phyloP scores from a whole-genome alignment of 768 basidiomycete species.

The Russula ochroleuca region DNA sequence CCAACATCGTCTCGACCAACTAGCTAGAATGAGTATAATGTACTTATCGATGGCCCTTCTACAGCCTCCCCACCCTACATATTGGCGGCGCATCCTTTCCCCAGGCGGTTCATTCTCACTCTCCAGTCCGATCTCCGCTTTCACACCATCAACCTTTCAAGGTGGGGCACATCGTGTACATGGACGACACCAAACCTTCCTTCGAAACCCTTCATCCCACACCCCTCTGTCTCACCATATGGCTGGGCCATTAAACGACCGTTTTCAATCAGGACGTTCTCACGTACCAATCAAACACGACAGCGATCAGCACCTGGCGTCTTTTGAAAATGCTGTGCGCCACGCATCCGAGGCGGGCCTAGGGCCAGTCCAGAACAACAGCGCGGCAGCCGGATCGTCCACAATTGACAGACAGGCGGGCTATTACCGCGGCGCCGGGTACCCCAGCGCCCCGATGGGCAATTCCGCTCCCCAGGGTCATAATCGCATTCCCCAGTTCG shows the following conservation, averaged over 20 bases:
- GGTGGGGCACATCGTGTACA: constrained; percentile 12
- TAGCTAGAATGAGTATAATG: not conserved
- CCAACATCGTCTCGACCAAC: not conserved
- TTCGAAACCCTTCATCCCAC: constrained; percentile 9
- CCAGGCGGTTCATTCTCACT: constrained; percentile 23
- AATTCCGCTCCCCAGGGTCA: constrained; percentile 9
- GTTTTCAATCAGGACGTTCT: constrained; percentile 11
- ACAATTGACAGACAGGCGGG: constrained; percentile 12
- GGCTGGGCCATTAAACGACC: not conserved
- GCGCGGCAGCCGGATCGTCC: constrained; percentile 19
- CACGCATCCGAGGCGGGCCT: constrained; percentile 21
- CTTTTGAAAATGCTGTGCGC: constrained; percentile 12
- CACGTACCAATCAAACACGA: constrained; percentile 14
- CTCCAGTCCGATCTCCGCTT: constrained; percentile 8
- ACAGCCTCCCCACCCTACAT: constrained; percentile 18
- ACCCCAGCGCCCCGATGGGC: constrained; percentile 18
- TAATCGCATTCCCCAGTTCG: constrained; percentile 1
- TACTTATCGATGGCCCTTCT: constrained; percentile 4
- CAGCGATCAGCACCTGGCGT: constrained; percentile 21
- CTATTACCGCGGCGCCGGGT: constrained; percentile 17
- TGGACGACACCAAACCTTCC: constrained; percentile 7
- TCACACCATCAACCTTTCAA: constrained; percentile 15
- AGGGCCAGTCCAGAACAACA: constrained; percentile 25
- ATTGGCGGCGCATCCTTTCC: constrained; percentile 22
- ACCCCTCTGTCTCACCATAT: not conserved